A percentile compares a stretch with the other conserved stretches of the same genome.
These are phyloP conservation scores for Kodamaea sp. DNA, from an alignment of 1,139 yeast genomes.

Conservation along the genomic window DNA sequence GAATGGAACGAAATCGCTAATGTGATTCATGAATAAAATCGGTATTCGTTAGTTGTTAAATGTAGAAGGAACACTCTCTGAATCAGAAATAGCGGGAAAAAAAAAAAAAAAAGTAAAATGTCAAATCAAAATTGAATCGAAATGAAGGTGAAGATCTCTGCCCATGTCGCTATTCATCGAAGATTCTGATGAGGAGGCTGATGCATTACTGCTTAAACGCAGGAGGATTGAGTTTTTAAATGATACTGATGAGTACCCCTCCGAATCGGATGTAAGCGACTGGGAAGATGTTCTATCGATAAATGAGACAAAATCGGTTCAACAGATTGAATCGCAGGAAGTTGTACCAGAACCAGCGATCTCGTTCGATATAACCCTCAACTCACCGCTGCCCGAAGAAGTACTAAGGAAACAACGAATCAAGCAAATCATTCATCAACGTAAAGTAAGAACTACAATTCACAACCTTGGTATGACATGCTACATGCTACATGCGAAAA, in stretches of 20 bases:
- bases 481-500: slow-evolving; percentile 24
- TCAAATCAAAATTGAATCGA: no score
- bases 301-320: not conserved
- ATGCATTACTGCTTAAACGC: slow-evolving; percentile 1
- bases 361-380: slow-evolving; percentile 6
- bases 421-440: slow-evolving; percentile 4
- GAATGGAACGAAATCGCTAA: slow-evolving; percentile 35
- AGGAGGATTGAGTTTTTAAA: slow-evolving; percentile 3
- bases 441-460: slow-evolving; percentile 14
- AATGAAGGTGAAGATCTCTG: not conserved
- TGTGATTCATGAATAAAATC: slow-evolving; percentile 23
- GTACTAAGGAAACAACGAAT: slow-evolving; percentile 3
- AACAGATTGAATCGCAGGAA: not conserved
- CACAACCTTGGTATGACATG: slow-evolving; percentile 27
- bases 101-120: no score
- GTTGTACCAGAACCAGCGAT: not conserved
- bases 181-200: slow-evolving; percentile 1
- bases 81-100: no score
- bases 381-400: not conserved
- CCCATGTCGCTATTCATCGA: slow-evolving; percentile 3
- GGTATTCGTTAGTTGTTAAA: not conserved
- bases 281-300: slow-evolving; percentile 23
- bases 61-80: not conserved
- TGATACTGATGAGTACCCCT: slow-evolving; percentile 5
- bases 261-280: slow-evolving; percentile 15